Evolutionary conservation across 495 filamentous ascomycete genomes (phyloP).

Genomic region (Hamigera avellanea): DNA sequence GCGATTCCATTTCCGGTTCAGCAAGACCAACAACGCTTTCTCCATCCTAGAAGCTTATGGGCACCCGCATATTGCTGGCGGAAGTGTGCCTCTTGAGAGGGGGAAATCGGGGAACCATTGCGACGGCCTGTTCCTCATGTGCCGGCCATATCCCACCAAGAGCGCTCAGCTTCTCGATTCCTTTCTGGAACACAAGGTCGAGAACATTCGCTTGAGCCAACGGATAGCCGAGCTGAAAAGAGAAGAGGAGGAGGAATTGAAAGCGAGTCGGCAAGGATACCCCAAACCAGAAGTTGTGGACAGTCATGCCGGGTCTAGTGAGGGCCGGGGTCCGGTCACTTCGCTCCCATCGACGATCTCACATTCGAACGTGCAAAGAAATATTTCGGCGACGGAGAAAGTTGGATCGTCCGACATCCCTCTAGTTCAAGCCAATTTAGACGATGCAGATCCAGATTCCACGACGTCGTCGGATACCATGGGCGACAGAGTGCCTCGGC

Average conservation of each 20-base stretch:
- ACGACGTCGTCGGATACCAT: constrained; percentile 61
- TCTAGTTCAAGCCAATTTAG: not conserved
- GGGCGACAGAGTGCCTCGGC: constrained; percentile 62
- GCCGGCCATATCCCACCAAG: constrained; percentile 81
- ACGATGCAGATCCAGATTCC: constrained; percentile 45
- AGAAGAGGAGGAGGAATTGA: constrained; percentile 74
- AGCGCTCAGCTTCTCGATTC: constrained; percentile 79
- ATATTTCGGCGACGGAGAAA: not conserved
- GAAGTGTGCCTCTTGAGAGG: constrained; percentile 45
- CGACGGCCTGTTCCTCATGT: constrained; percentile 88
- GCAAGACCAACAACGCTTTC: constrained; percentile 60
- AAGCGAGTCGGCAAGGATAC: constrained; percentile 17
- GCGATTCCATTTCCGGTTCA: constrained; percentile 83
- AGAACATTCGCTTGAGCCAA: constrained; percentile 79
- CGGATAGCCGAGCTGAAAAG: constrained; percentile 74
- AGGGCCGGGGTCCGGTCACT: not conserved
- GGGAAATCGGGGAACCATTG: constrained; percentile 41
- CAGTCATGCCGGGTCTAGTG: not conserved
- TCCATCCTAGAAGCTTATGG: constrained; percentile 82
- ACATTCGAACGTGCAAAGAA: not conserved
- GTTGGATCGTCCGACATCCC: not conserved
- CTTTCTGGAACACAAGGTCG: constrained; percentile 94
- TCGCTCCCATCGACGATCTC: not conserved
- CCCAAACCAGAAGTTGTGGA: constrained; percentile 3
- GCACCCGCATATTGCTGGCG: constrained; percentile 77